Evolutionary conservation across 345 rosid genomes (phyloP).

Genomic region (Citrus sinensis): DNA sequence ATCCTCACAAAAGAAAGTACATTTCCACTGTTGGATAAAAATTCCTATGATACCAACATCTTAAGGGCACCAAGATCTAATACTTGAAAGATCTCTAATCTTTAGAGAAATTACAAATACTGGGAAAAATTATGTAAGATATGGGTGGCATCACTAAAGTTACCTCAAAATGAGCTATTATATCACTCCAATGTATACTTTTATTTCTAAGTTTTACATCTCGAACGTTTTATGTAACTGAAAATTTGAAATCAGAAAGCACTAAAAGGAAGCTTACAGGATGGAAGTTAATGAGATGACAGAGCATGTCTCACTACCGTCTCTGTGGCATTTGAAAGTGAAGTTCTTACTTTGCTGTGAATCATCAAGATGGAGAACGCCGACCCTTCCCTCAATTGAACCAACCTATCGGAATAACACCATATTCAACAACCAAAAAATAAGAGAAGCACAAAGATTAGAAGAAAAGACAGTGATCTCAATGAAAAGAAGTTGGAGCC

Average conservation of each 20-base stretch:
- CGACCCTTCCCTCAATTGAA: slow-evolving; percentile 98
- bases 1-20: background rate
- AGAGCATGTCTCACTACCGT: slow-evolving; percentile 79
- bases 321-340: slow-evolving; percentile 98
- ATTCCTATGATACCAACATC: background rate
- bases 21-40: background rate
- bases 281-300: slow-evolving; percentile 92
- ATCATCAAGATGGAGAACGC: slow-evolving; percentile 96
- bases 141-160: background rate
- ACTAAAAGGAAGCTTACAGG: slow-evolving; percentile 57
- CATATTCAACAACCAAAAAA: slow-evolving; percentile 9
- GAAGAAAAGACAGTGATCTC: background rate
- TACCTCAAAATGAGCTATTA: background rate
- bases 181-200: background rate
- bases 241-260: background rate
- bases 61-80: background rate
- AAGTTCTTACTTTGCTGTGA: slow-evolving; percentile 76
- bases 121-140: background rate
- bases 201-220: background rate
- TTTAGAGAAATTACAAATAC: background rate
- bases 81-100: background rate
- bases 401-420: slow-evolving; percentile 58
- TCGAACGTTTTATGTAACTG: background rate
- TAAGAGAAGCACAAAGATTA: background rate
- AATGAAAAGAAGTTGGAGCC: background rate